Conservation (phyloP, 306 rosid species). For the Pterocarpus macrocarpus region DNA sequence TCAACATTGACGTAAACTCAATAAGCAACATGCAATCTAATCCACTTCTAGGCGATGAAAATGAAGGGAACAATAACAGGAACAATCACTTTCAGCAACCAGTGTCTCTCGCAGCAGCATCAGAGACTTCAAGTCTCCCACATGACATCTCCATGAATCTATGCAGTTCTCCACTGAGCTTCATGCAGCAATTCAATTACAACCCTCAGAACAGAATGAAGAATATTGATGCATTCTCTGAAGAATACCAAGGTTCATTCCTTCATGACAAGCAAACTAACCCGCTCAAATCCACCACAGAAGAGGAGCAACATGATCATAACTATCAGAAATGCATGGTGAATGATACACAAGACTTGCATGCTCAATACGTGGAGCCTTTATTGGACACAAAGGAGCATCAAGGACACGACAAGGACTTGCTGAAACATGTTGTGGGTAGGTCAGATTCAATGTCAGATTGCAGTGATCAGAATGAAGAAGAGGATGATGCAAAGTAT, state of each 20-base stretch:
- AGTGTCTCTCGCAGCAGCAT: constrained; percentile 36
- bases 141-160: constrained; percentile 57
- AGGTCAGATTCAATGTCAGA: constrained; percentile 79
- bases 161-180: constrained; percentile 66
- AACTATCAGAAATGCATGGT: constrained; percentile 48
- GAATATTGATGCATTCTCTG: constrained; percentile 49
- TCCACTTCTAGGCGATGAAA: constrained; percentile 48
- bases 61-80: constrained; percentile 50
- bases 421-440: constrained; percentile 59
- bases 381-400: constrained; percentile 56
- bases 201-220: constrained; percentile 53
- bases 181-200: constrained; percentile 69
- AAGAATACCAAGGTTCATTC: constrained; percentile 65
- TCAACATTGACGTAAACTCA: constrained; percentile 49
- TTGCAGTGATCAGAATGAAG: constrained; percentile 87
- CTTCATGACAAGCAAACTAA: constrained; percentile 56
- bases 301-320: constrained; percentile 40
- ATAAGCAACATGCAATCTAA: constrained; percentile 60
- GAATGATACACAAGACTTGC: not conserved
- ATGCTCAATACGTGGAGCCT: constrained; percentile 56
- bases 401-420: constrained; percentile 61
- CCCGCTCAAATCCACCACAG: constrained; percentile 43
- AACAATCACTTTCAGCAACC: constrained; percentile 45
- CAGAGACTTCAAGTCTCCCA: constrained; percentile 56
- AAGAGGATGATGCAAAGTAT: constrained; percentile 77